phyloP scores from a whole-genome alignment of 75 land plant genomes.

The Pinus tabuliformis region DNA sequence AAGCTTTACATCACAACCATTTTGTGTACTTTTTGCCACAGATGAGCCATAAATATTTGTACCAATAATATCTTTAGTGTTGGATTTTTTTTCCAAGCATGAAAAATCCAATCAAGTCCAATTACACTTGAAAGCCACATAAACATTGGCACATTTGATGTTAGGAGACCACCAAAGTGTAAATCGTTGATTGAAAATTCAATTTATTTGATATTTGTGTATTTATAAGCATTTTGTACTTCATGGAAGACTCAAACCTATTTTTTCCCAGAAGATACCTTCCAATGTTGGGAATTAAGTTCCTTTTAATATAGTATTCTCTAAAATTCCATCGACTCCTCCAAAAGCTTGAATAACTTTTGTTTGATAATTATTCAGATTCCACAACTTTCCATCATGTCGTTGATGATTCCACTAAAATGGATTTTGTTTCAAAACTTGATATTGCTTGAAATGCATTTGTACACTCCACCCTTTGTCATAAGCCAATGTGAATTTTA shows the following conservation, averaged over 20 bases:
- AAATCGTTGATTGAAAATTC: slow-evolving; percentile 93
- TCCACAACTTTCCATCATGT: slow-evolving; percentile 99
- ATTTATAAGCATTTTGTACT: slow-evolving; percentile 95
- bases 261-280: slow-evolving; percentile 99
- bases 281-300: slow-evolving; percentile 99
- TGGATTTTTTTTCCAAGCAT: slow-evolving; percentile 99
- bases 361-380: slow-evolving; percentile 93
- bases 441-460: no score
- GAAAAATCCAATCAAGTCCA: slow-evolving; percentile 97
- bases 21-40: slow-evolving; percentile 99
- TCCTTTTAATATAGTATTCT: slow-evolving; percentile 96
- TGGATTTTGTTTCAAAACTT: slow-evolving; percentile 22
- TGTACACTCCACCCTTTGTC: no score
- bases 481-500: no score
- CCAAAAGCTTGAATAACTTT: slow-evolving; percentile 99
- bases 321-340: slow-evolving; percentile 98
- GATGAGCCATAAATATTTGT: slow-evolving; percentile 95
- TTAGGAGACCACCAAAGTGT: slow-evolving; percentile 99
- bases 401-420: slow-evolving; percentile 99
- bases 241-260: slow-evolving; percentile 99
- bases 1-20: slow-evolving; percentile 99
- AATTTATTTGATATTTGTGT: slow-evolving; percentile 99
- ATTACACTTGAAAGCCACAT: slow-evolving; percentile 99
- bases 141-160: slow-evolving; percentile 95
- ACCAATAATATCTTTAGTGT: slow-evolving; percentile 95